phyloP scores from a whole-genome alignment of 2,329 filamentous ascomycete species.

The Cladobotryum protrusum region DNA sequence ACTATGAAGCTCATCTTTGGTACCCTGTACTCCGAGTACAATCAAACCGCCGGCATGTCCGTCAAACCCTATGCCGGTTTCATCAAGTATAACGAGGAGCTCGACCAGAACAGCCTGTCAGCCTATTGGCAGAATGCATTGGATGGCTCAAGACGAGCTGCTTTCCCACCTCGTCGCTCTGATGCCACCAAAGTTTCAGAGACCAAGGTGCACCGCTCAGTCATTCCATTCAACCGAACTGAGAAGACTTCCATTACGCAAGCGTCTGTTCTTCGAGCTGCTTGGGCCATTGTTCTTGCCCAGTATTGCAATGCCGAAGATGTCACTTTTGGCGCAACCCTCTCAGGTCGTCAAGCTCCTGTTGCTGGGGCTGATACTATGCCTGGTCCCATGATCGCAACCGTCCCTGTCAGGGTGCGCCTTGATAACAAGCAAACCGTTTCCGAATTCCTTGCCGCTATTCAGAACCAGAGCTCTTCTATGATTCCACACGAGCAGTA shows the following conservation, averaged over 20 bases:
- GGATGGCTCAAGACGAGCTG: conserved; percentile 2
- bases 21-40: conserved; percentile 3
- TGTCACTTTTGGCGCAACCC: conserved; percentile 14
- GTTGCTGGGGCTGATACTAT: conserved; percentile 14
- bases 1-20: conserved; percentile 8
- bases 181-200: neutral
- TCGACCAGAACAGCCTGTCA: conserved; percentile 2
- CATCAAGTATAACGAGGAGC: conserved; percentile 25
- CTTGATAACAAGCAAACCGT: conserved; percentile 2
- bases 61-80: neutral
- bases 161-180: conserved; percentile 11
- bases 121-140: conserved; percentile 13
- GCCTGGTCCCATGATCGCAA: conserved; percentile 12
- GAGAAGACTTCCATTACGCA: conserved; percentile 11
- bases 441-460: conserved; percentile 4
- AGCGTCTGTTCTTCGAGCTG: conserved; percentile 20
- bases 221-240: too few species aligned
- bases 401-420: conserved; percentile 7
- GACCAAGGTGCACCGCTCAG: conserved; percentile 2
- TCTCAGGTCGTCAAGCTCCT: conserved; percentile 17
- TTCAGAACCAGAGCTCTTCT: conserved; percentile 9
- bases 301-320: conserved; percentile 26
- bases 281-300: conserved; percentile 28
- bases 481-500: conserved; percentile 17
- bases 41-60: neutral